Conservation (phyloP, 169 alveolate genomes). For the Plasmodium cynomolgi region DNA sequence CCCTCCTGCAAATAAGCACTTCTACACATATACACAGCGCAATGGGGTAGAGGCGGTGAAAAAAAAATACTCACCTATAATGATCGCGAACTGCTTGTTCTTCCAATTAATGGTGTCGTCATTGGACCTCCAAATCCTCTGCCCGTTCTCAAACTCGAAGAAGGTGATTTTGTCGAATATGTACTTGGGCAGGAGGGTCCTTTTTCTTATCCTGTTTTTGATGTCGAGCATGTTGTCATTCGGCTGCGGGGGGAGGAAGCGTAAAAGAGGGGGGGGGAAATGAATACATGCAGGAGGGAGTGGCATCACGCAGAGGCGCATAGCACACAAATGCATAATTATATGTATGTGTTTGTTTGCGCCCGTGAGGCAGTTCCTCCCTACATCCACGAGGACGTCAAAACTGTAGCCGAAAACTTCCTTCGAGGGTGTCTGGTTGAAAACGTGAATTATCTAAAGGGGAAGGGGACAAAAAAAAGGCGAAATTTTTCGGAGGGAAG, state of each 20-base stretch:
- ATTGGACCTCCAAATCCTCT: conserved; percentile 73
- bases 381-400: conserved; percentile 73
- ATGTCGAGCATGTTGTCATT: conserved; percentile 67
- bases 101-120: conserved; percentile 72
- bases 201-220: conserved; percentile 54
- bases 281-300: not conserved
- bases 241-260: conserved; percentile 25
- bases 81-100: conserved; percentile 56
- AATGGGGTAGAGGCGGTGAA: not conserved
- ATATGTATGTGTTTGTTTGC: not conserved
- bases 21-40: not conserved
- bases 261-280: not conserved
- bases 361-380: not conserved
- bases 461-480: not conserved
- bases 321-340: not conserved
- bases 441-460: conserved; percentile 65
- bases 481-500: not conserved
- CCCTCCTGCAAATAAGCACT: not conserved
- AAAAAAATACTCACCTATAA: conserved; percentile 42
- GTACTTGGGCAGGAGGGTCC: conserved; percentile 65
- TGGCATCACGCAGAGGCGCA: not conserved
- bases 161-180: conserved; percentile 71
- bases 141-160: conserved; percentile 73
- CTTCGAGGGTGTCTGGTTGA: conserved; percentile 72
- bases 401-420: conserved; percentile 71